A percentile compares a stretch with the other conserved stretches of the same genome.
These are phyloP conservation scores for Ciborinia camelliae DNA, from an alignment of 2,329 filamentous ascomycete genomes.

Conservation along the genomic window DNA sequence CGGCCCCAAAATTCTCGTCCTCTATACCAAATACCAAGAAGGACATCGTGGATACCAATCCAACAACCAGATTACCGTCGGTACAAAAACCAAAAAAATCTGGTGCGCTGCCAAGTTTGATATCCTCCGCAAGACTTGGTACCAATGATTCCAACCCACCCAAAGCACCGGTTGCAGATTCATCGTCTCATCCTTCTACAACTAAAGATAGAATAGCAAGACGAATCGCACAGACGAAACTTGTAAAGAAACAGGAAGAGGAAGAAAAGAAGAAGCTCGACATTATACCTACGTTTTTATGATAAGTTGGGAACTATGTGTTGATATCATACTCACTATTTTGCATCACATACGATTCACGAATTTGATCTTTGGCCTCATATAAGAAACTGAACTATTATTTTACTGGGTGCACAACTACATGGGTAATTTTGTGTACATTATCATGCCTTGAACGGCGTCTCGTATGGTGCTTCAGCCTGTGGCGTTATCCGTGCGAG, in stretches of 20 bases:
- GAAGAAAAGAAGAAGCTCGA: slow-evolving; percentile 27
- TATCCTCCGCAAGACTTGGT: background rate
- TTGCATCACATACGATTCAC: background rate
- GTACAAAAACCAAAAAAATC: background rate
- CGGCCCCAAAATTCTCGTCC: slow-evolving; percentile 26
- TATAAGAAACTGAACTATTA: background rate
- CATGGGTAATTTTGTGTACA: background rate
- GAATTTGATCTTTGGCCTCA: background rate
- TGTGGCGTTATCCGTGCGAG: slow-evolving; percentile 79
- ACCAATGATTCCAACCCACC: background rate
- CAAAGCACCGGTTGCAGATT: background rate
- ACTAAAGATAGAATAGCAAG: slow-evolving; percentile 15
- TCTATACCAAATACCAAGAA: background rate
- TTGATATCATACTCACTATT: background rate
- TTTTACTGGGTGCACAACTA: background rate
- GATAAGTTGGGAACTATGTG: background rate
- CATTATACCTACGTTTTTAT: slow-evolving; percentile 33
- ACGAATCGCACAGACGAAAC: slow-evolving; percentile 27
- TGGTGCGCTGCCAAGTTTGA: background rate
- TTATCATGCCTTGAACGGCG: slow-evolving; percentile 45
- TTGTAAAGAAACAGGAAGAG: slow-evolving; percentile 26
- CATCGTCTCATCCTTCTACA: background rate
- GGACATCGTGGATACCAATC: background rate
- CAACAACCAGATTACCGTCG: background rate
- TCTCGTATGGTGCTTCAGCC: slow-evolving; percentile 75